A percentile compares a stretch with the other conserved stretches of the same genome.
Conservation (phyloP, 2,329 filamentous ascomycete genomes). For the Colletotrichum sidae region DNA sequence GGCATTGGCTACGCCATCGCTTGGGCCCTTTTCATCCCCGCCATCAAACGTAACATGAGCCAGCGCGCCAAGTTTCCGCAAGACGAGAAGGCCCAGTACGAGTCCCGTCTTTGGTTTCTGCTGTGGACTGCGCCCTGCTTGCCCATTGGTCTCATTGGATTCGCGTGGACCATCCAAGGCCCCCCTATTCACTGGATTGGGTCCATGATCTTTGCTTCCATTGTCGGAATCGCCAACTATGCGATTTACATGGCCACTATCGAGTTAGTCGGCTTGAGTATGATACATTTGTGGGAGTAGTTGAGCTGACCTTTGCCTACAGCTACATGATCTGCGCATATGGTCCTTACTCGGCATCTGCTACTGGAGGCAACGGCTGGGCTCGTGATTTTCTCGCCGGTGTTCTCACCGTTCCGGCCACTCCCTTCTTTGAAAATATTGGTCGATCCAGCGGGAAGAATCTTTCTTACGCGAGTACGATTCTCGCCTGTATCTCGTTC, state of each 20-base stretch:
- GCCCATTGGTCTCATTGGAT: constrained; percentile 76
- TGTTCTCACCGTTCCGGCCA: constrained; percentile 75
- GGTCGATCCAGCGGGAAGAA: constrained; percentile 57
- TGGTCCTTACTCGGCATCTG: constrained; percentile 78
- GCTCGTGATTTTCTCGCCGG: constrained; percentile 80
- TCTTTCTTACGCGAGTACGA: constrained; percentile 71
- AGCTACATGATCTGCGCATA: constrained; percentile 80
- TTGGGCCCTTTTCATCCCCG: constrained; percentile 69
- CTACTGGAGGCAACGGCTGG: constrained; percentile 82
- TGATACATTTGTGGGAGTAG: too few relatives aligned
- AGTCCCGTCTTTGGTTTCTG: constrained; percentile 74
- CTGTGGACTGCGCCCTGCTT: constrained; percentile 71
- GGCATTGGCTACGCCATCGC: constrained; percentile 74
- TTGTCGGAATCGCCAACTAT: constrained; percentile 81
- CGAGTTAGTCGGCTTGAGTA: constrained; percentile 50
- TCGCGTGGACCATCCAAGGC: constrained; percentile 75
- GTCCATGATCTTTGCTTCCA: constrained; percentile 71
- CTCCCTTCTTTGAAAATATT: constrained; percentile 73
- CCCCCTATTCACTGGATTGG: constrained; percentile 76
- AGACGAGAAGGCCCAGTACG: constrained; percentile 73
- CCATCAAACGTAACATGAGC: constrained; percentile 64
- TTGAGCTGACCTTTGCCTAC: too few relatives aligned
- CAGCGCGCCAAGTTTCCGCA: constrained; percentile 62
- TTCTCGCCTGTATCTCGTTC: constrained; percentile 72
- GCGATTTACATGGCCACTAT: constrained; percentile 82